Conservation (phyloP, 2,329 filamentous ascomycete species). For the Raffaelea ambrosiae region DNA sequence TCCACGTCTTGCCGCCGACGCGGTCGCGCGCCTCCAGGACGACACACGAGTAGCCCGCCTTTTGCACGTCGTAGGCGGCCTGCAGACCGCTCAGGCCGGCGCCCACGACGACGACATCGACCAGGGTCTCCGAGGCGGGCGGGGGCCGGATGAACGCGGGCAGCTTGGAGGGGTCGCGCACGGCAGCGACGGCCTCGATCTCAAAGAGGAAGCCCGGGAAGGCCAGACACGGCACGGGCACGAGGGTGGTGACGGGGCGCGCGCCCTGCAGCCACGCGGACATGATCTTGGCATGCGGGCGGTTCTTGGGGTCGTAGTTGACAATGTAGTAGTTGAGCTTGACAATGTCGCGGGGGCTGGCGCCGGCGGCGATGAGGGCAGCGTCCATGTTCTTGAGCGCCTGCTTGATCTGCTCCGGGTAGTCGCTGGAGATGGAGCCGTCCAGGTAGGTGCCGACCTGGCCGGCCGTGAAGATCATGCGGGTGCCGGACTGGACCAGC, state of each 20-base stretch:
- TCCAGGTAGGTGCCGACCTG: slow-evolving; percentile 6
- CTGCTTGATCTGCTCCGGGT: slow-evolving; percentile 1
- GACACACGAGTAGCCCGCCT: slow-evolving; percentile 19
- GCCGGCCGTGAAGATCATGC: slow-evolving; percentile 17
- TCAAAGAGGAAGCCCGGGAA: slow-evolving; percentile 30
- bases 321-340: slow-evolving; percentile 12
- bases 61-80: slow-evolving; percentile 6
- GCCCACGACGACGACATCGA: slow-evolving; percentile 10
- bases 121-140: no score
- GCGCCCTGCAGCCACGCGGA: slow-evolving; percentile 3
- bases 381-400: slow-evolving; percentile 3
- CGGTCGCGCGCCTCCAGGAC: slow-evolving; percentile 41
- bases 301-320: slow-evolving; percentile 7
- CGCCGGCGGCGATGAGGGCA: slow-evolving; percentile 4
- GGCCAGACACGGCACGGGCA: slow-evolving; percentile 31
- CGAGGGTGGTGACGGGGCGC: slow-evolving; percentile 31
- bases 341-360: slow-evolving; percentile 5
- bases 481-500: background rate
- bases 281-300: slow-evolving; percentile 2
- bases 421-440: background rate
- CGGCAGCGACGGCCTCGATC: slow-evolving; percentile 29
- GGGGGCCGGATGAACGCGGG: slow-evolving; percentile 6
- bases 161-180: slow-evolving; percentile 8
- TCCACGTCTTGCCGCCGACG: slow-evolving; percentile 45
- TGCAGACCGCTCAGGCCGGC: slow-evolving; percentile 8